A percentile compares a stretch with the other conserved stretches of the same genome.
Conservation (phyloP, 73 alveolate genomes). For the Paramecium primaurelia region DNA sequence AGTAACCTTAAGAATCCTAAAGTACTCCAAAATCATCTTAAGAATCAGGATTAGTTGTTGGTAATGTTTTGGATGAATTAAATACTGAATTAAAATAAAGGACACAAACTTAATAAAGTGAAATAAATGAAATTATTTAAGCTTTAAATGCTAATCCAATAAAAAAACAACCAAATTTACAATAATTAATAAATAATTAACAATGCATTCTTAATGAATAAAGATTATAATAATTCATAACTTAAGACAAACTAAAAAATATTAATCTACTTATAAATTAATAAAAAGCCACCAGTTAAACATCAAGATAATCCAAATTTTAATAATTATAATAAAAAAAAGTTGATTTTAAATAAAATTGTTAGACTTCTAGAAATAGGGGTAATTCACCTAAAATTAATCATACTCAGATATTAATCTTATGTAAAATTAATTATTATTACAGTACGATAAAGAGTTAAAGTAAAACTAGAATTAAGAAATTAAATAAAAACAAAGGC, state of each 20-base stretch:
- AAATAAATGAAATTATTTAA: not conserved
- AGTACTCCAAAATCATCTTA: not conserved
- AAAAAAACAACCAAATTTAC: not conserved
- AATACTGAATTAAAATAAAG: not conserved
- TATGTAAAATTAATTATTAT: not conserved
- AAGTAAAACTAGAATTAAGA: not conserved
- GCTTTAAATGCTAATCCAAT: not conserved
- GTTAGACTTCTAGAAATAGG: not conserved
- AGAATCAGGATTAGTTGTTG: not conserved
- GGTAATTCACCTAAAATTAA: not conserved
- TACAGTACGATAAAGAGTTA: not conserved
- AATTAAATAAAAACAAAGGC: not conserved
- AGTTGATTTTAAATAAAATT: not conserved
- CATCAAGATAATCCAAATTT: not conserved
- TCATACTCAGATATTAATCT: not conserved
- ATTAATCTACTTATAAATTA: not conserved
- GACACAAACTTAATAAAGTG: not conserved
- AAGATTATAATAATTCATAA: not conserved
- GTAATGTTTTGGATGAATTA: slow-evolving; percentile 15
- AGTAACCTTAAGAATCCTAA: not conserved
- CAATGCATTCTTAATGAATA: not conserved
- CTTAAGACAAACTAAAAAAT: not conserved
- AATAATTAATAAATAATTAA: not conserved
- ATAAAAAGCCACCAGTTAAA: not conserved
- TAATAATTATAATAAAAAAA: not conserved